phyloP scores from a whole-genome alignment of 2,329 filamentous ascomycete species.

The Tothia fuscella region DNA sequence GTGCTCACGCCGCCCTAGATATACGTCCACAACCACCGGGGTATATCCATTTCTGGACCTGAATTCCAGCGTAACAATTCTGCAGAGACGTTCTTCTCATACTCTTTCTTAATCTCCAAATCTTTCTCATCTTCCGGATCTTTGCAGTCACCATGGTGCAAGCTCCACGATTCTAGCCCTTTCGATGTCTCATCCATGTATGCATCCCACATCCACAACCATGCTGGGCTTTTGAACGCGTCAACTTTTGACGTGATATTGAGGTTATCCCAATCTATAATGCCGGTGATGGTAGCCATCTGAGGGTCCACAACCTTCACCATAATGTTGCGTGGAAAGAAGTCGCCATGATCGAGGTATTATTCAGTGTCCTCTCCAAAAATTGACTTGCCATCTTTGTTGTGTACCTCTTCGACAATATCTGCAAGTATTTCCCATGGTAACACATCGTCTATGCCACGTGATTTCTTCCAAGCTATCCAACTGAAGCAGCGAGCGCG shows the following conservation, averaged over 20 bases:
- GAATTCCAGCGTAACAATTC: not conserved
- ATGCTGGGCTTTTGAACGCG: constrained; percentile 14
- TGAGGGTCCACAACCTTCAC: constrained; percentile 11
- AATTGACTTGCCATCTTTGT: not conserved
- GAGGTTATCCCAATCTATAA: constrained; percentile 17
- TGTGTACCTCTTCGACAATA: not conserved
- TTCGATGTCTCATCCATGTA: not conserved
- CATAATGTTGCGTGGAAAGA: constrained; percentile 16
- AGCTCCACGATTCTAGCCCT: not conserved
- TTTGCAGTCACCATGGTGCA: too few relatives aligned
- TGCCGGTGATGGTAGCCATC: constrained; percentile 14
- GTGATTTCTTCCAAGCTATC: not conserved
- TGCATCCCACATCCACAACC: constrained; percentile 15
- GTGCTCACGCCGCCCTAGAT: not conserved
- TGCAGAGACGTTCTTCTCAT: not conserved
- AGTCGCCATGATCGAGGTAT: constrained; percentile 12
- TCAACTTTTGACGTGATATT: constrained; percentile 16
- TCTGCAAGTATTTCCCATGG: too few relatives aligned
- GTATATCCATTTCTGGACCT: not conserved
- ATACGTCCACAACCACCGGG: not conserved
- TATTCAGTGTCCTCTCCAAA: too few relatives aligned
- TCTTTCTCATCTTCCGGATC: not conserved
- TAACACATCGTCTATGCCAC: too few relatives aligned
- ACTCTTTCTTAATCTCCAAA: not conserved
- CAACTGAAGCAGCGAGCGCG: not conserved